A percentile compares a stretch with the other conserved stretches of the same genome.
These are phyloP conservation scores for Euphorbia celastroides DNA, from an alignment of 441 rosid species.

Conservation along the genomic window DNA sequence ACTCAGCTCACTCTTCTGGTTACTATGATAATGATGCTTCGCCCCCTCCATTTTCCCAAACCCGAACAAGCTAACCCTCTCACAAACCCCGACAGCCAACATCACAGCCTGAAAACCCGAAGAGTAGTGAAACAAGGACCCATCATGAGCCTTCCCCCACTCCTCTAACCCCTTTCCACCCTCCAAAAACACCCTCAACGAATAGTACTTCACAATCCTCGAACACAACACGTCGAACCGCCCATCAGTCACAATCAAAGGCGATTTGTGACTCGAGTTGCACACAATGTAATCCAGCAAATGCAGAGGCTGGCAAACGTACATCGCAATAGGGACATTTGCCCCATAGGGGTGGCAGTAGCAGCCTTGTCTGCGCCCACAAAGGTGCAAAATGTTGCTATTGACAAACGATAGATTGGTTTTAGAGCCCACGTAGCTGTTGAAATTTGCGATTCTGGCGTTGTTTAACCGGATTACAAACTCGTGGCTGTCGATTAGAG, in stretches of 20 bases:
- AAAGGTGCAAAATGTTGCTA: slow-evolving; percentile 77
- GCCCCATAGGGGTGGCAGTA: slow-evolving; percentile 78
- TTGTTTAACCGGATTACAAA: slow-evolving; percentile 78
- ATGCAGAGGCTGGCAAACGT: slow-evolving; percentile 77
- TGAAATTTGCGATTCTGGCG: slow-evolving; percentile 48
- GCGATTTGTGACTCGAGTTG: slow-evolving; percentile 45
- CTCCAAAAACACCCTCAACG: slow-evolving; percentile 52
- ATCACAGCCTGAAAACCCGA: slow-evolving; percentile 91
- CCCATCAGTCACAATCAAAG: slow-evolving; percentile 65
- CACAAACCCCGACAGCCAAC: slow-evolving; percentile 75
- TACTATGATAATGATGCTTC: slow-evolving; percentile 88
- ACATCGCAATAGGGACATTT: slow-evolving; percentile 64
- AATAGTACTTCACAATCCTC: slow-evolving; percentile 78
- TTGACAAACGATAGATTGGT: slow-evolving; percentile 72
- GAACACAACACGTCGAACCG: slow-evolving; percentile 71
- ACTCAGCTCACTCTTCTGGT: slow-evolving; percentile 69
- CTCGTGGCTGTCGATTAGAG: slow-evolving; percentile 69
- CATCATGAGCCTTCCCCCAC: slow-evolving; percentile 65
- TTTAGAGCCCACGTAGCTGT: slow-evolving; percentile 59
- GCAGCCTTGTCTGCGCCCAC: slow-evolving; percentile 58
- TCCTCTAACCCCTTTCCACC: slow-evolving; percentile 42
- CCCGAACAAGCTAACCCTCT: slow-evolving; percentile 72
- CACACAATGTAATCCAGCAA: slow-evolving; percentile 68
- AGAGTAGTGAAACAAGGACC: slow-evolving; percentile 76
- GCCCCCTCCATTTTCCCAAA: slow-evolving; percentile 68